Evolutionary conservation across 2,329 filamentous ascomycete genomes (phyloP).

Genomic region (Colletotrichum abscissum): DNA sequence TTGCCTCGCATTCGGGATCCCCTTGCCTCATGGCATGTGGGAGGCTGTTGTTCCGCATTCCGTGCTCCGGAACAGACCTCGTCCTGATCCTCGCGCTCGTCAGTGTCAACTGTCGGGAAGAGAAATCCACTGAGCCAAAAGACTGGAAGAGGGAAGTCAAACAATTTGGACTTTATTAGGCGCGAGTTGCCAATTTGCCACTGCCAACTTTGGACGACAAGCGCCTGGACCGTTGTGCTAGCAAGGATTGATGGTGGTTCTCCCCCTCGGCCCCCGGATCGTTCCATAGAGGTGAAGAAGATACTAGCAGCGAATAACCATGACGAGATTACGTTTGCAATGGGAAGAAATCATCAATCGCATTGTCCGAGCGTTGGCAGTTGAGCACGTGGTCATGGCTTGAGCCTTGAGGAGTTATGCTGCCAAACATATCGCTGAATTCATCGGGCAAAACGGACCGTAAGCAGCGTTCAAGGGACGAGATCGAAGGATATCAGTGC

Average conservation of each 20-base stretch:
- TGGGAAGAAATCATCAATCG: neutral
- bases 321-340: constrained; percentile 16
- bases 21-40: constrained; percentile 5
- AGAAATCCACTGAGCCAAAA: neutral
- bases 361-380: neutral
- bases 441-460: neutral
- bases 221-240: constrained; percentile 7
- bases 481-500: neutral
- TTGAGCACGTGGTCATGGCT: constrained; percentile 9
- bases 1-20: constrained; percentile 11
- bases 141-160: neutral
- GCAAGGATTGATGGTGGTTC: neutral
- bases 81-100: neutral
- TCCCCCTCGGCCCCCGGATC: neutral
- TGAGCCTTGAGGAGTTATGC: neutral
- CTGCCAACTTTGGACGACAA: neutral
- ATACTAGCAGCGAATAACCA: neutral
- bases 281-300: neutral
- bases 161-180: neutral
- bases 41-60: constrained; percentile 15
- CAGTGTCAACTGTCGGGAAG: neutral
- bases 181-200: constrained; percentile 14
- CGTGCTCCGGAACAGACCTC: neutral
- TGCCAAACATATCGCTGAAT: constrained; percentile 1
- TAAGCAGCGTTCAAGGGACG: neutral